phyloP scores from a whole-genome alignment of 495 filamentous ascomycete species.

The Talaromyces proteolyticus region DNA sequence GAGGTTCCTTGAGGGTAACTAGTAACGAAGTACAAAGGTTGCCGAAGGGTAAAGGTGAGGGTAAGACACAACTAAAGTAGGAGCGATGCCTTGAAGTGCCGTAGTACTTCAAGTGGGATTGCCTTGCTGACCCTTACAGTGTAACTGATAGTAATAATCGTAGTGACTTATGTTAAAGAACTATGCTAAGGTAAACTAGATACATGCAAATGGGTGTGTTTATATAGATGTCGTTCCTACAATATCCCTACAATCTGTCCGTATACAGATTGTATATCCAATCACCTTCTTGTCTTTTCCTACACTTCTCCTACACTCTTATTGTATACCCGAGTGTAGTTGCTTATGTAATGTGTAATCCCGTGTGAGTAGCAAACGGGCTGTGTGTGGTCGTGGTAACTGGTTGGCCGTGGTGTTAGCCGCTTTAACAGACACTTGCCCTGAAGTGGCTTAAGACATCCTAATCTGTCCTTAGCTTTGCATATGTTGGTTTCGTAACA shows the following conservation, averaged over 20 bases:
- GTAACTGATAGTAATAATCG: too few relatives aligned
- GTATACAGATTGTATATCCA: neutral
- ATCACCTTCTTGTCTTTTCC: neutral
- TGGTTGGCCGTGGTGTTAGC: neutral
- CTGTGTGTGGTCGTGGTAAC: neutral
- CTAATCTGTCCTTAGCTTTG: neutral
- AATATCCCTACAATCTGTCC: neutral
- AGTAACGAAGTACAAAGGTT: too few relatives aligned
- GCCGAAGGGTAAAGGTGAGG: too few relatives aligned
- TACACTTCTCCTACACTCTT: neutral
- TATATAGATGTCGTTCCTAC: neutral
- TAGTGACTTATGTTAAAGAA: neutral
- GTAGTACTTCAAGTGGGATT: too few relatives aligned
- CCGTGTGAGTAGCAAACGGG: neutral
- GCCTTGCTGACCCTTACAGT: too few relatives aligned
- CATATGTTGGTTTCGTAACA: neutral
- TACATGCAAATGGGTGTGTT: neutral
- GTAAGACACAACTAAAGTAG: too few relatives aligned
- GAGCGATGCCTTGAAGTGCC: too few relatives aligned
- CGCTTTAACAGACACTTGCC: neutral
- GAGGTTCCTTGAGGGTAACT: too few relatives aligned
- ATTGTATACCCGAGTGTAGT: neutral
- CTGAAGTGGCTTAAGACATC: too few relatives aligned
- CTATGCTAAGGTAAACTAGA: neutral
- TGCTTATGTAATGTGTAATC: neutral